Evolutionary conservation across 164 flowering plant genomes (phyloP).

Genomic region (Saururus chinensis): DNA sequence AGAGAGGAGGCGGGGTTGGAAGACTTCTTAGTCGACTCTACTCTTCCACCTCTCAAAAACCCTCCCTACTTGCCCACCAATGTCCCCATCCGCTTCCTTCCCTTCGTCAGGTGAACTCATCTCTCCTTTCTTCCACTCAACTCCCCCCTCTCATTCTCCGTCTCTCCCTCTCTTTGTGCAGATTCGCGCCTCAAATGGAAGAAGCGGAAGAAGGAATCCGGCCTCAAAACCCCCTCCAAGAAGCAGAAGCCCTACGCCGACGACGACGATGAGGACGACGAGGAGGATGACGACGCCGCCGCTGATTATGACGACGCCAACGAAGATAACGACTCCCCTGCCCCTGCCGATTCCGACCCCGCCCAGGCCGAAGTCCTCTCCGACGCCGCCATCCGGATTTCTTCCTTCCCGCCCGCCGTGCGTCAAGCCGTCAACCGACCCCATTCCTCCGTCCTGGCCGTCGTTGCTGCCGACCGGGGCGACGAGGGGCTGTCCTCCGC

Average conservation of each 20-base stretch:
- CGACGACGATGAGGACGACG: constrained; percentile 7
- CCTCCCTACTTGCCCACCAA: background rate
- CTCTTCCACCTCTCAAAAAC: background rate
- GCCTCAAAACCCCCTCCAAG: constrained; percentile 1
- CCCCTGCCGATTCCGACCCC: constrained; percentile 1
- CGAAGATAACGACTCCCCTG: constrained; percentile 1
- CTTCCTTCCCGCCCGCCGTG: constrained; percentile 61
- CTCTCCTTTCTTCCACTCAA: background rate
- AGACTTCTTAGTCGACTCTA: no score
- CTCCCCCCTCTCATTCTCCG: background rate
- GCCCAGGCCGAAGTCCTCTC: constrained; percentile 33
- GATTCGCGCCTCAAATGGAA: constrained; percentile 8
- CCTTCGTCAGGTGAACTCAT: background rate
- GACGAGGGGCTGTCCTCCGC: constrained; percentile 21
- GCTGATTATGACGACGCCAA: background rate
- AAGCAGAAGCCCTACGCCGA: background rate
- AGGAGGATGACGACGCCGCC: constrained; percentile 7
- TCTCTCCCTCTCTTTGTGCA: background rate
- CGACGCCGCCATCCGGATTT: constrained; percentile 37
- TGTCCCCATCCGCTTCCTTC: constrained; percentile 2
- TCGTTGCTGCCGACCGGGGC: constrained; percentile 43
- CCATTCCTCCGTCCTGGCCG: constrained; percentile 55
- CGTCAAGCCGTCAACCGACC: constrained; percentile 51
- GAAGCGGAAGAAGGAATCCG: constrained; percentile 11
- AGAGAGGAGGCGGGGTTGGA: no score